phyloP scores from a whole-genome alignment of 345 rosid species.

The Salix udensis region DNA sequence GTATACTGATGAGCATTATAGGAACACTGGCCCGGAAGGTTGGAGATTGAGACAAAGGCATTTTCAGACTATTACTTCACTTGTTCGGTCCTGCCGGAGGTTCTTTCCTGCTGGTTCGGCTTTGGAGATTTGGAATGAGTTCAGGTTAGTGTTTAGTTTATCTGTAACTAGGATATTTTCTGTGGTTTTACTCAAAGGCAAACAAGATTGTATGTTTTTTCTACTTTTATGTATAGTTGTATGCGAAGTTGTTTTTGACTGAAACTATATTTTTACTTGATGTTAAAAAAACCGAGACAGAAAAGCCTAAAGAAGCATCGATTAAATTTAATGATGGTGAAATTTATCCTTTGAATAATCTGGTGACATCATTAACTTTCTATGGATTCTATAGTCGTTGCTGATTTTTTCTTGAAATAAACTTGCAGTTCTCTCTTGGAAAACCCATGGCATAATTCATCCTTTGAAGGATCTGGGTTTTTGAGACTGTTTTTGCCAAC shows the following conservation, averaged over 20 bases:
- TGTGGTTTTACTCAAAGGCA: background rate
- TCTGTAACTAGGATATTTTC: background rate
- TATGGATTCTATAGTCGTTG: background rate
- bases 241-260: background rate
- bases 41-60: slow-evolving; percentile 94
- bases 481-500: slow-evolving; percentile 92
- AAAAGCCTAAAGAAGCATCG: slow-evolving; percentile 2
- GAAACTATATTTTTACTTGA: background rate
- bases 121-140: slow-evolving; percentile 89
- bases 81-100: slow-evolving; percentile 77
- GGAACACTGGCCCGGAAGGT: slow-evolving; percentile 97
- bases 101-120: slow-evolving; percentile 91
- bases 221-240: background rate
- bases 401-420: slow-evolving; percentile 12
- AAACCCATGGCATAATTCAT: slow-evolving; percentile 96
- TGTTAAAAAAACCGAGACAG: background rate
- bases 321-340: background rate
- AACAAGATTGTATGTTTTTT: background rate
- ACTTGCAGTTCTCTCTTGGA: slow-evolving; percentile 73
- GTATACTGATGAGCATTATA: slow-evolving; percentile 21
- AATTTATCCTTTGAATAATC: background rate
- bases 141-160: slow-evolving; percentile 48
- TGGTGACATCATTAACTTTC: background rate
- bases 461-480: slow-evolving; percentile 97
- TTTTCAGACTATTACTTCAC: slow-evolving; percentile 80